Evolutionary conservation across 352 stramenopile species (phyloP).

Genomic region (Globisporangium paddicum): DNA sequence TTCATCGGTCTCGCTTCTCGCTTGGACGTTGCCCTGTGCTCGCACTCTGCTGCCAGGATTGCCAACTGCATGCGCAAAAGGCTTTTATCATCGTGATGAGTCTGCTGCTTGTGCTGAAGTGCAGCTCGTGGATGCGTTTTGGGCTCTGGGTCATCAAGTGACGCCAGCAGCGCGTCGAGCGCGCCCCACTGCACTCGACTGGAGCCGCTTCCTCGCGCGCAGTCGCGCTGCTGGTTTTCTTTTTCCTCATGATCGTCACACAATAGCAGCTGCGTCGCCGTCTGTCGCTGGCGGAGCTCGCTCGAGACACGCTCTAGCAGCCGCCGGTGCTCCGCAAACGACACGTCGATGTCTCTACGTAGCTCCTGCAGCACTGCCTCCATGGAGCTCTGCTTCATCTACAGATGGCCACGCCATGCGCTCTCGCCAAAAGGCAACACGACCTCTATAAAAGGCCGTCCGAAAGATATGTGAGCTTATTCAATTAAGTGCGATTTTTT

Average conservation of each 20-base stretch:
- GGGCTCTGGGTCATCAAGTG: background rate
- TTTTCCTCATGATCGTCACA: background rate
- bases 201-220: background rate
- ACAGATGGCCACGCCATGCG: background rate
- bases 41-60: background rate
- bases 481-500: too few species aligned
- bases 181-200: background rate
- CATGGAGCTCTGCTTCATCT: background rate
- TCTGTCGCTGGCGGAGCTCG: background rate
- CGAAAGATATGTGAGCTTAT: too few species aligned
- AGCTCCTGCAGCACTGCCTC: conserved; percentile 5
- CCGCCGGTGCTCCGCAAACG: conserved; percentile 5
- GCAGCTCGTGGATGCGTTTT: background rate
- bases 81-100: background rate
- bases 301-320: background rate
- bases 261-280: too few species aligned
- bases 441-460: too few species aligned
- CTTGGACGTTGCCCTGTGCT: background rate
- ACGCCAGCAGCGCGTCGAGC: background rate
- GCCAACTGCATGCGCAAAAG: conserved; percentile 5
- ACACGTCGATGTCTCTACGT: conserved; percentile 5
- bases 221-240: background rate
- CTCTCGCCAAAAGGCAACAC: too few species aligned
- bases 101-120: background rate
- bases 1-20: background rate